Evolutionary conservation across 495 filamentous ascomycete species (phyloP), one percentile per base, ranked within the genome.

Genomic region (Astrothelium subdiscretum): DNA sequence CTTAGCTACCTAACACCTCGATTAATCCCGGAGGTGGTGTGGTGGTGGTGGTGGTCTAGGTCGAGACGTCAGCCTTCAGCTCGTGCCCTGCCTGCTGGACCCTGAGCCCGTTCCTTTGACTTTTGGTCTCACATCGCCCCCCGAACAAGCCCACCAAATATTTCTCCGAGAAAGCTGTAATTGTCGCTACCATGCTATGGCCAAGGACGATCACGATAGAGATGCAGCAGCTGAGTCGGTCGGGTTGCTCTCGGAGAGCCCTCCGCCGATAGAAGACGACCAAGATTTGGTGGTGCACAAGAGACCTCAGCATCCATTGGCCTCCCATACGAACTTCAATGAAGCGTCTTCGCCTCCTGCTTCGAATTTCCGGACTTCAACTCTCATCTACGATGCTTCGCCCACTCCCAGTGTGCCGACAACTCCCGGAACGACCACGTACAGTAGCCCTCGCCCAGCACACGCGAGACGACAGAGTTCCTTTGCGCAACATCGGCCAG

Each of bases 401-500:
- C 27, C 24, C 58, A 24, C 31, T 2, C 12, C 12, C 43, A 48
- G 11, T 18, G 43, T 18, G 24, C 8, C 6, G 20, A 4, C 32
- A 5, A 24, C 62, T 11, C 62, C 44, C 15, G 1, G n/a, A 11
- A 35, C 32, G 5, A 35, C 22, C 20, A 15, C 31, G 4, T 59
- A 13, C 11, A 6, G 35, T 5, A 32, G 12, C 59, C 18, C 43
- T 3, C 40, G 27, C 26, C 59, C 43, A 5, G 52, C 6, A 6
- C 59, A 31, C 43, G 11, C 54, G 10, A 57, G 62, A 11, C 64
- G 74, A 26, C 72, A 74, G 62, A 75, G 73, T 10, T 73, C 72
- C 10, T 70, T 76, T 32, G 74, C 74, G 1, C 74, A 73, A 52
- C 65, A 64, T 15, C 62, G 74, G 59, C 69, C 70, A 8, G 62